A percentile compares a stretch with the other conserved stretches of the same genome.
Evolutionary conservation across 345 rosid species (phyloP).

Genomic region (Combretum micranthum): DNA sequence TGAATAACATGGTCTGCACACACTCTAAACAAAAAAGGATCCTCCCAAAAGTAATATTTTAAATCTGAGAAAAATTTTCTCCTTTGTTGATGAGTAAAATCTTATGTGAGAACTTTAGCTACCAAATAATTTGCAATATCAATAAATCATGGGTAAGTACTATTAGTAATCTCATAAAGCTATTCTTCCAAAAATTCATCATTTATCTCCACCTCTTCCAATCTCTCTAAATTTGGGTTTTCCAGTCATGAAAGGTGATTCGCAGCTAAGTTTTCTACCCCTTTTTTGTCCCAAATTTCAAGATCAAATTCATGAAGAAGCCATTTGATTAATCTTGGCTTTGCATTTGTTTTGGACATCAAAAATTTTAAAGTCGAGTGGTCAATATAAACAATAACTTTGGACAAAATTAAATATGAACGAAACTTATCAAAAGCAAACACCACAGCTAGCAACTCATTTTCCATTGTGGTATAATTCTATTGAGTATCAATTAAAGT

Average conservation of each 20-base stretch:
- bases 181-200: no score
- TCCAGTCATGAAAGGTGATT: not conserved
- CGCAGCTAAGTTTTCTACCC: not conserved
- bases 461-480: not conserved
- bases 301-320: not conserved
- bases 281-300: not conserved
- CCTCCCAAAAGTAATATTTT: no score
- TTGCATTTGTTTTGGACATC: not conserved
- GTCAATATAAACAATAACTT: not conserved
- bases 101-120: no score
- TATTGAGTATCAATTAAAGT: not conserved
- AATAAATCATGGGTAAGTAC: no score
- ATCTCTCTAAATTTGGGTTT: not conserved
- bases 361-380: not conserved
- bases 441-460: not conserved
- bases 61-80: no score
- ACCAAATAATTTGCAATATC: no score
- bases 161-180: no score
- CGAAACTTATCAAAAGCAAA: not conserved
- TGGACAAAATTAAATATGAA: not conserved
- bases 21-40: no score
- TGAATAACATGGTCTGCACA: no score
- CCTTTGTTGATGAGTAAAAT: no score
- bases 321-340: not conserved
- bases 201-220: no score